Percentiles rank a stretch among this genome's conserved stretches.
phyloP scores from a whole-genome alignment of 495 filamentous ascomycete species.

The Xylaria flabelliformis region DNA sequence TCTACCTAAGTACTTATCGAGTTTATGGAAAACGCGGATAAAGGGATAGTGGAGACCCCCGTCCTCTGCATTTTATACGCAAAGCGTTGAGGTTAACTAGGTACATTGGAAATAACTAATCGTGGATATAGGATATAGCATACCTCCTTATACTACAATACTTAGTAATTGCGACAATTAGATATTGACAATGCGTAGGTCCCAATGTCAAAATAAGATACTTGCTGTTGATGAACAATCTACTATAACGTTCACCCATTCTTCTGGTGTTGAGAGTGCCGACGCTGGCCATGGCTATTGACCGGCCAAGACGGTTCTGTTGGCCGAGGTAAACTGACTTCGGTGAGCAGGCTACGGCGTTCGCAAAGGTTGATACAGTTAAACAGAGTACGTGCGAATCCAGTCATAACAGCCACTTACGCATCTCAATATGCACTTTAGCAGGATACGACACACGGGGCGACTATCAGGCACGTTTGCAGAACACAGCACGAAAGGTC shows the following conservation, averaged over 20 bases:
- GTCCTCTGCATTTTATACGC: not conserved
- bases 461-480: not conserved
- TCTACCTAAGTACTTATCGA: not conserved
- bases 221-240: not conserved
- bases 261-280: not conserved
- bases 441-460: not conserved
- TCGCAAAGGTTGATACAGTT: not conserved
- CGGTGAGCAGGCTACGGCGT: not conserved
- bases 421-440: no score
- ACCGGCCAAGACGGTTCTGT: not conserved
- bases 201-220: not conserved
- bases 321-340: not conserved
- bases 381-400: not conserved
- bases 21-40: not conserved
- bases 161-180: not conserved
- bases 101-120: no score
- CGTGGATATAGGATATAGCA: no score
- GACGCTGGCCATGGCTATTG: not conserved
- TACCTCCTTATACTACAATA: not conserved
- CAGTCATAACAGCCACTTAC: not conserved
- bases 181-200: not conserved
- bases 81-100: not conserved
- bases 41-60: not conserved
- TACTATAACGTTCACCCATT: not conserved
- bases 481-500: constrained; percentile 3